Percentiles rank a stretch among this genome's conserved stretches.
phyloP scores from a whole-genome alignment of 1,139 yeast genomes.

The Yamadazyma kanchanaburiensis region DNA sequence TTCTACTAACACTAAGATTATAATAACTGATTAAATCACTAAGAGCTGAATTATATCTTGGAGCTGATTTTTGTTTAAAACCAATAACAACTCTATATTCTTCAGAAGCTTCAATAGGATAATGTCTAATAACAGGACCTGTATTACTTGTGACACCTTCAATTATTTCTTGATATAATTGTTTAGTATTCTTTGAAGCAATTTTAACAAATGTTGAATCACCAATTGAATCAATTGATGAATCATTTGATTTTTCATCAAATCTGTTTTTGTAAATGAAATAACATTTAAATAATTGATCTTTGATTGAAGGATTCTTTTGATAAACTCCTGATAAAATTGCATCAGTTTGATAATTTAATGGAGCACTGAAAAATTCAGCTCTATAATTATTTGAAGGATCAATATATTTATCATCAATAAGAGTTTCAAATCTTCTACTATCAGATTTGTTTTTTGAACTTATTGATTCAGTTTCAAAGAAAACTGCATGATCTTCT shows the following conservation, averaged over 20 bases:
- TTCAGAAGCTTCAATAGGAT: conserved; percentile 77
- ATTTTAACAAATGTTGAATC: conserved; percentile 78
- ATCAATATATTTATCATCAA: conserved; percentile 79
- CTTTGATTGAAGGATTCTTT: conserved; percentile 27
- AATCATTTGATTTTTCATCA: conserved; percentile 14
- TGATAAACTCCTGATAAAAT: conserved; percentile 42
- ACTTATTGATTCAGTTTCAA: conserved; percentile 53
- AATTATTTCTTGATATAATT: conserved; percentile 71
- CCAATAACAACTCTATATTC: conserved; percentile 84
- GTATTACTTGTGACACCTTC: conserved; percentile 68
- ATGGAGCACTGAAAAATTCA: conserved; percentile 78
- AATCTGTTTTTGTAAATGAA: conserved; percentile 83
- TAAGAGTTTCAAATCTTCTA: conserved; percentile 63
- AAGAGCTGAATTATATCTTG: conserved; percentile 85
- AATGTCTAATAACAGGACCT: conserved; percentile 92
- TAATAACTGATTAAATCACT: conserved; percentile 88
- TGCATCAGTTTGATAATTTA: conserved; percentile 47
- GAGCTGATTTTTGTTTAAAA: conserved; percentile 78
- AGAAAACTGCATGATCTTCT: conserved; percentile 87
- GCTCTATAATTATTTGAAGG: conserved; percentile 62
- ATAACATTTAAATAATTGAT: conserved; percentile 70
- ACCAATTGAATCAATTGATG: conserved; percentile 46
- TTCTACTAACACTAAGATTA: conserved; percentile 79
- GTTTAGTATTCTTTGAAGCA: conserved; percentile 77
- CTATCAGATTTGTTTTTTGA: conserved; percentile 24